Evolutionary conservation across 2,329 filamentous ascomycete species (phyloP), one percentile per base, ranked within the genome.

Genomic region (Aspergillus cejpii): DNA sequence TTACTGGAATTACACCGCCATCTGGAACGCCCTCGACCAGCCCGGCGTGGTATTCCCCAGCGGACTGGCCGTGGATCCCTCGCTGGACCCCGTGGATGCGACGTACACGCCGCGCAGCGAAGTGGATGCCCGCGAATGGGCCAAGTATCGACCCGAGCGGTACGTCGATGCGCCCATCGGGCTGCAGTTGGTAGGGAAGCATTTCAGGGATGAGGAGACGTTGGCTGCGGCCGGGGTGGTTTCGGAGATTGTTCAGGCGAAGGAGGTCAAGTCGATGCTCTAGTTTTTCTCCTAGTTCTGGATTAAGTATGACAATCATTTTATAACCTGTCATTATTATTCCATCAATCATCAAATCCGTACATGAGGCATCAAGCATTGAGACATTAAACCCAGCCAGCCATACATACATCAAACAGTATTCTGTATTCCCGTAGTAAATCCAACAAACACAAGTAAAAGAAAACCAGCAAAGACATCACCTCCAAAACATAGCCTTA

Each of bases 131-230:
- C 47, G 57, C 3, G 63, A 66, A 41, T 66, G 63, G 63, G 47
- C 39, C 28, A 63, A 62, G 45, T 66, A 65, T 38, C 41, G 49
- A 5, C 60, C 63, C 1, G 55, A 59, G 43, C 48, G 54, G n/a
- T 68, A 63, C 43, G 61, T 68, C 26, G 63, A 62, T 0, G 61
- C 74, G 5, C 75, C 76, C 0, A 67, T 80, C 7, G 71, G 70
- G 0, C 49, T 80, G 14, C 76, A 80, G 55, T 61, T 79, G 26
- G 62, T 76, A 2, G 73, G 73, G 1, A 63, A 69, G 3, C 69
- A 67, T 38, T 68, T 74, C n/a, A 71, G 76, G 41, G 77, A 80
- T 46, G 77, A 80, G 53, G 77, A 74, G 56, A 63, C 60, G 0
- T 31, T 67, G 31, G 64, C 63, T 14, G 61, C 61, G 1, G 60